phyloP scores from a whole-genome alignment of 1,284 basidiomycete species.

The Meripilus lineatus region DNA sequence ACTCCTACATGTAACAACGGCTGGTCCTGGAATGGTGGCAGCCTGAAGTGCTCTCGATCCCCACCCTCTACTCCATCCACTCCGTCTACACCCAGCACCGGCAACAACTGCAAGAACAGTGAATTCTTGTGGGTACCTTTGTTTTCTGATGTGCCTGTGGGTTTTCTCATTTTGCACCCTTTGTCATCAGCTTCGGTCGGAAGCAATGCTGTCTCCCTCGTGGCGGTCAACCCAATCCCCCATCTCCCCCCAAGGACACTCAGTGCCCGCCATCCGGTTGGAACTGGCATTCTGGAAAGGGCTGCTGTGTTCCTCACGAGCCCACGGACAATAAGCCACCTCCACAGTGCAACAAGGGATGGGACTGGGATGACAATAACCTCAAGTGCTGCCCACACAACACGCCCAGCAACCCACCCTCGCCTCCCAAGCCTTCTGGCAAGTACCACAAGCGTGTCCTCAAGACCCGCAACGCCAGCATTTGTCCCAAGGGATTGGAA shows the following conservation, averaged over 20 bases:
- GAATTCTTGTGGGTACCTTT: conserved; percentile 5
- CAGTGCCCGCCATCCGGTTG: conserved; percentile 34
- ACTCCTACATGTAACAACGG: conserved; percentile 42
- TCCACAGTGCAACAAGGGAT: conserved; percentile 45
- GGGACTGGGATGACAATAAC: conserved; percentile 38
- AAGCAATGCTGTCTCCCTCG: conserved; percentile 46
- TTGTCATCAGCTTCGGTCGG: conserved; percentile 34
- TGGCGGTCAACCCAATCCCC: conserved; percentile 40
- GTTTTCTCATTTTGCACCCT: no score
- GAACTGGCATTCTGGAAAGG: conserved; percentile 33
- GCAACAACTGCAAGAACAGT: conserved; percentile 4
- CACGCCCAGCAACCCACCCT: conserved; percentile 28
- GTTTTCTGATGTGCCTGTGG: conserved; percentile 1
- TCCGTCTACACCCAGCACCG: conserved; percentile 1
- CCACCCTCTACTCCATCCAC: conserved; percentile 13
- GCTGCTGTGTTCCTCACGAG: conserved; percentile 43
- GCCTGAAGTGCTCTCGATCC: conserved; percentile 33
- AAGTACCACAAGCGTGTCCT: conserved; percentile 29
- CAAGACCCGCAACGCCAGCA: conserved; percentile 34
- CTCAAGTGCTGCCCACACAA: conserved; percentile 44
- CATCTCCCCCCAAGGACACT: conserved; percentile 41
- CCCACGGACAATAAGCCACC: conserved; percentile 31
- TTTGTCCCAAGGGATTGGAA: conserved; percentile 53
- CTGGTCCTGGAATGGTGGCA: conserved; percentile 39
- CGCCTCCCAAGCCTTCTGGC: conserved; percentile 29